Evolutionary conservation across 352 stramenopile genomes (phyloP).

Genomic region (Saprolegnia diclina): DNA sequence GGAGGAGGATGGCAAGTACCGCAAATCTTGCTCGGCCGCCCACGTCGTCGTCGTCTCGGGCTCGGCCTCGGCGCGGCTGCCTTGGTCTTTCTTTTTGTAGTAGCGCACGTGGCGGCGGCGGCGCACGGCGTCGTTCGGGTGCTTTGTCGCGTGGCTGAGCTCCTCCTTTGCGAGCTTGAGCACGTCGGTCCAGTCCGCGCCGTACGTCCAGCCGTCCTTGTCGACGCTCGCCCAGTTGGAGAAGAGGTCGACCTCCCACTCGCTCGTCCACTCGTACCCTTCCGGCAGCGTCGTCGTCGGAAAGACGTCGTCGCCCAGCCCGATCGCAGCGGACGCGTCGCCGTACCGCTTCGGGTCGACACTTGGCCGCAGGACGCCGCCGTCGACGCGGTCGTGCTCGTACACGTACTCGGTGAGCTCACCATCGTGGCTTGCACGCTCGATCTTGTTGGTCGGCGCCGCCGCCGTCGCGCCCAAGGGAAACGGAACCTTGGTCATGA

Average conservation of each 20-base stretch:
- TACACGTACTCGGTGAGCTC: constrained; percentile 77
- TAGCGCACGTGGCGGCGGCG: constrained; percentile 78
- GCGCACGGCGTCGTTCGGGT: constrained; percentile 69
- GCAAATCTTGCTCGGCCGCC: not conserved
- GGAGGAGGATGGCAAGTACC: not conserved
- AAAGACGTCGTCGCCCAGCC: constrained; percentile 54
- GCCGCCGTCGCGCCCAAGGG: not conserved
- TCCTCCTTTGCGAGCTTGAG: constrained; percentile 70
- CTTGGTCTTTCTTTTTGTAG: constrained; percentile 34
- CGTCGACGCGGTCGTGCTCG: constrained; percentile 80
- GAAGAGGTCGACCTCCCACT: constrained; percentile 72
- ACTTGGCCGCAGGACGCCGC: constrained; percentile 48
- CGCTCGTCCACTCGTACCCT: constrained; percentile 69
- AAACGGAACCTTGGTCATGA: constrained; percentile 16
- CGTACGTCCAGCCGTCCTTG: constrained; percentile 79
- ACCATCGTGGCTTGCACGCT: constrained; percentile 36
- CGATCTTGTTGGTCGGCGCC: not conserved
- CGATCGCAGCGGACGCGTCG: constrained; percentile 49
- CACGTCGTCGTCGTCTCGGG: not conserved
- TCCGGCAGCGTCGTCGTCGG: constrained; percentile 59
- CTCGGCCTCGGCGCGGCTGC: not conserved
- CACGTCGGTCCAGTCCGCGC: constrained; percentile 71
- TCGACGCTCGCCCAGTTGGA: constrained; percentile 74
- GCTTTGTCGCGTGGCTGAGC: constrained; percentile 73
- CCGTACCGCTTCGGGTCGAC: constrained; percentile 67